Conservation (phyloP, 2,329 filamentous ascomycete genomes). For the Domatiomyces globalis region DNA sequence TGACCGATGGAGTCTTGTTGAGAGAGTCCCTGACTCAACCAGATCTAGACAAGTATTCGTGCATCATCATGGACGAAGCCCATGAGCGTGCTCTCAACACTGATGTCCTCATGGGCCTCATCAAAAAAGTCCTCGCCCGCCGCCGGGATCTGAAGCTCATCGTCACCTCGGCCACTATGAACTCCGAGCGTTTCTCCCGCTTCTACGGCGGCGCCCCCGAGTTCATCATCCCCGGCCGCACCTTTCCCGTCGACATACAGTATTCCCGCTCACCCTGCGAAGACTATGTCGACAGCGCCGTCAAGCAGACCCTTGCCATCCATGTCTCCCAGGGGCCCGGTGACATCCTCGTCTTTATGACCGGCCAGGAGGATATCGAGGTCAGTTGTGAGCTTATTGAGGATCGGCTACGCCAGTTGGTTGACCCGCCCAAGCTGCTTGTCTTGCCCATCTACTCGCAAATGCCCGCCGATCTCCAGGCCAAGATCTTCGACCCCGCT, state of each 20-base stretch:
- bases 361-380: constrained; percentile 96
- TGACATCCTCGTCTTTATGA: constrained; percentile 98
- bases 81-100: constrained; percentile 95
- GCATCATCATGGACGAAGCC: constrained; percentile 98
- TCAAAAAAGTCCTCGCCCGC: constrained; percentile 89
- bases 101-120: constrained; percentile 89
- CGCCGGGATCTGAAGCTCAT: constrained; percentile 88
- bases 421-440: constrained; percentile 85
- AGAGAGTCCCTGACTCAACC: constrained; percentile 85
- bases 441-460: constrained; percentile 98
- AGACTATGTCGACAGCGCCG: constrained; percentile 93
- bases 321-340: constrained; percentile 88
- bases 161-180: constrained; percentile 97
- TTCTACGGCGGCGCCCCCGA: constrained; percentile 95
- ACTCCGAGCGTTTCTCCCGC: constrained; percentile 84
- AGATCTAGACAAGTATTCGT: constrained; percentile 90
- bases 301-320: constrained; percentile 88
- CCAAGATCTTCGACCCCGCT: constrained; percentile 90
- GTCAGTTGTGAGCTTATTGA: constrained; percentile 86
- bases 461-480: constrained; percentile 95
- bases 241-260: constrained; percentile 93
- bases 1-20: constrained; percentile 92
- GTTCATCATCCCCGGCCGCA: constrained; percentile 88
- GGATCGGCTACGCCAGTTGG: constrained; percentile 73
- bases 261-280: constrained; percentile 90